Base-by-base conservation (phyloP, 305 asterid species). In the Solanum chacoense region DNA sequence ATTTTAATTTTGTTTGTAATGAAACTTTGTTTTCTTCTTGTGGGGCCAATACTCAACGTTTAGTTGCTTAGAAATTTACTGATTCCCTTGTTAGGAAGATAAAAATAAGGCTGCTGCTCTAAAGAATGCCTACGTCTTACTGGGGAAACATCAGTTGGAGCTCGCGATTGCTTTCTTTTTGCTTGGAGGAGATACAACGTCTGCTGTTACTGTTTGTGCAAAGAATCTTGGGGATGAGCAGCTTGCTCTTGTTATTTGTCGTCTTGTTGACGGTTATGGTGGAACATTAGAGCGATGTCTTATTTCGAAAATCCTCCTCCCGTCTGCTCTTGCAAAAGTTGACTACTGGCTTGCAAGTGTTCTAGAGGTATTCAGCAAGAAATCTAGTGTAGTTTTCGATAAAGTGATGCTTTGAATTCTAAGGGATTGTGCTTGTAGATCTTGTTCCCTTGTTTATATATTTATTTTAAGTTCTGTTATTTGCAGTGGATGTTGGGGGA, bases 121-220 rank as follows among this genome's bases (percentile, higher is more conserved):
- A 18, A 98, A 98, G 94, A 98, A 98, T 93, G 99, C 99, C 84
- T 98, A 95, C 88, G 99, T 98, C 73, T 93, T 98, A 90, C 88
- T 98, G 99, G 98, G 99, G 77, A 95, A 96, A 91, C 99, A 98
- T 93, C 98, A 98, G 91, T 93, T 96, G 88, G 98, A 98, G 94
- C 98, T 98, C 89, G 99, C 99, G 71, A 86, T 94, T 90, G 98
- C 99, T 89, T 98, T 98, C 92, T 98, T 98, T 94, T 92, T 98
- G 94, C 98, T 98, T 81, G 99, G 99, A 74, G 99, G 99, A 76
- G 99, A 98, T 94, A 88, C 94, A 85, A 90, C 98, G 88, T 96
- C 99, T 87, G 99, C 99, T 88, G 97, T 98, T 75, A 93, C 92
- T 81, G 95, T 98, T 78, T 98, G 99, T 92, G 98, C 98, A 88